Base-by-base conservation (phyloP, 768 basidiomycete species). In the Mrakia blollopis region DNA sequence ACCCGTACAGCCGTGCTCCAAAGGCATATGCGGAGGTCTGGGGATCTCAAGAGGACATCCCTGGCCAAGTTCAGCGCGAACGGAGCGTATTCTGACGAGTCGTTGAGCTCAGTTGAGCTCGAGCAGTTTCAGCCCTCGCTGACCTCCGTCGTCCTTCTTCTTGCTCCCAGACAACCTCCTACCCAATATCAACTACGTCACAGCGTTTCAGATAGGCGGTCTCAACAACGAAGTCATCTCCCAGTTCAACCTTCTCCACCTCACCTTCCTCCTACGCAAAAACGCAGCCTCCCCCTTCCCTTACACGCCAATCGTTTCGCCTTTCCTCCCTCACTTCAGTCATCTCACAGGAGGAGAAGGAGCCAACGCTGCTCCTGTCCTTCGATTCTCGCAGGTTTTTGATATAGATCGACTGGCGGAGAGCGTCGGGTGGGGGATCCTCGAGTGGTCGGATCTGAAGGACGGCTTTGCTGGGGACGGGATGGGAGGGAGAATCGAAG, bases 151-250 rank as follows among this genome's bases (percentile, higher is more conserved):
- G 2, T 62, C 61, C 63, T 50, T 35, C 63, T 13, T 37, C 63
- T 9, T 37, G 10, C 1, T 35, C 14, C 37, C 65, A 37, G 65
- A 35, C 5, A 68, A 68, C 65, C 37, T 68, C 1, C 65, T 68
- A 0, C 65, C 65, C 18, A 23, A 68, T 25, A 10, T 68, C 35
- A 35, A 68, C 65, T 68, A 68, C 65, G 13, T 68, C 65, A 68
- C 37, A 0, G 21, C 65, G 3, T 68, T 68, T 13, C 65, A 41
- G 1, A 6, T 41, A 16, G 32, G 18, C 2, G 65, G 65, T 2
- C 37, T 68, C 25, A 37, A 68, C 37, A 68, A 68, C 35, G 35
- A 68, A 39, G 14, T 41, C 37, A 18, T 68, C 39, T 13, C 18
- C 39, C 35, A 39, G 9, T 41, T 68, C 65, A 68, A 68, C 39